Base-by-base conservation (phyloP, 2,329 filamentous ascomycete species). In the Sporothrix brunneoviolacea region DNA sequence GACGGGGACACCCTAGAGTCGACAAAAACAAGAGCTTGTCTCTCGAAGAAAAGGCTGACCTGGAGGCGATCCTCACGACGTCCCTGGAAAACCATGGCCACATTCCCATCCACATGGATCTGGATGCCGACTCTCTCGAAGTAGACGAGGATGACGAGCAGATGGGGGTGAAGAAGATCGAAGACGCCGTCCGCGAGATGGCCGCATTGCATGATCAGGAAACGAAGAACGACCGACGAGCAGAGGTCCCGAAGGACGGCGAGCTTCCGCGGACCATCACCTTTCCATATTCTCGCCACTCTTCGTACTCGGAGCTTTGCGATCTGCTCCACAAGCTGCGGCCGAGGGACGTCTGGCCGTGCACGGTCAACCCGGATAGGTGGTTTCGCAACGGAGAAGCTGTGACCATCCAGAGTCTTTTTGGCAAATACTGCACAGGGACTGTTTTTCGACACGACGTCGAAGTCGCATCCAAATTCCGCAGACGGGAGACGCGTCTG, bases 261-360 rank as follows among this genome's bases (percentile, higher is more conserved):
- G 16, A 19, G 1, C 48, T 50, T 21, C 68, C 74, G 0, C 68
- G 59, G 12, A 60, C 61, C 0, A 78, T 83, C 3, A 68, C 63
- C 0, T 96, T 95, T 57, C 88, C 91, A 0, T 96, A 91, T 61
- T 91, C 91, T 0, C 79, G 91, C 1, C 91, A 97, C 65, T 94
- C 91, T 0, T 95, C 88, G 0, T 91, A 93, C 54, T 70, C 73
- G 0, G 91, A 96, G 63, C 75, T 95, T 3, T 85, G 88, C 55
- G 68, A 81, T 48, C 69, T 96, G 1, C 73, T 95, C 1, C 63
- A 71, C 3, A 71, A 74, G 0, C 86, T 96, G 58, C 77, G 70
- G 24, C 90, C 90, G 0, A 79, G 69, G 40, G 89, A 96, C 59
- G 72, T 96, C 2, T 86, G 85, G 71, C 89, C 91, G 0, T 95